phyloP scores from a whole-genome alignment of 495 filamentous ascomycete species.

The Xylaria castorea region DNA sequence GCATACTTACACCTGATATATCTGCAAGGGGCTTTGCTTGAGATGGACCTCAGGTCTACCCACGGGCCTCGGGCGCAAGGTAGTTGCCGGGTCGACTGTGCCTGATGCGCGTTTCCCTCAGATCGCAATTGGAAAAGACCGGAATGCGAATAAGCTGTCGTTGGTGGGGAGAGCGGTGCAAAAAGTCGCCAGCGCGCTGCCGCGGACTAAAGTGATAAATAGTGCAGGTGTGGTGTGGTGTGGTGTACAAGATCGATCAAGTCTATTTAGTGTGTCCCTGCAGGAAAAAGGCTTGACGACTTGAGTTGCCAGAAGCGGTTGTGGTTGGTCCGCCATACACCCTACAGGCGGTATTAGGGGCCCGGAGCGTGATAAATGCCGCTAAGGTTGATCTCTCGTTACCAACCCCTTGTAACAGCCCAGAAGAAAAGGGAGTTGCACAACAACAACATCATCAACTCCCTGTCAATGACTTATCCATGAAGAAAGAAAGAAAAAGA shows the following conservation, averaged over 20 bases:
- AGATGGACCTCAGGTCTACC: constrained; percentile 20
- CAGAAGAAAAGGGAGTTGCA: neutral
- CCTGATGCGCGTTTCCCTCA: neutral
- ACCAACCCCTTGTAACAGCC: constrained; percentile 2
- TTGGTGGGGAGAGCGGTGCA: constrained; percentile 9
- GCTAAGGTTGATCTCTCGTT: constrained; percentile 13
- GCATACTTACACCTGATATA: constrained; percentile 26
- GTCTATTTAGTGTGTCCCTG: neutral
- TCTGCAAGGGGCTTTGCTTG: constrained; percentile 15
- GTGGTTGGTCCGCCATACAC: constrained; percentile 23
- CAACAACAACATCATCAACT: neutral
- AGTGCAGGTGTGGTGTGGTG: constrained; percentile 14
- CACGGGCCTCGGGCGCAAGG: constrained; percentile 17
- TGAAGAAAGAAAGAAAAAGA: neutral
- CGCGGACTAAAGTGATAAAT: neutral
- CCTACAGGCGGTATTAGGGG: constrained; percentile 4
- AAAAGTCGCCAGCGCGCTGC: constrained; percentile 15
- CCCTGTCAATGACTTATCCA: neutral
- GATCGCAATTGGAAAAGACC: neutral
- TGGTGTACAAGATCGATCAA: constrained; percentile 7
- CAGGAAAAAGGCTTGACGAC: constrained; percentile 15
- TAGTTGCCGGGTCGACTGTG: constrained; percentile 10
- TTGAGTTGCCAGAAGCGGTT: constrained; percentile 5
- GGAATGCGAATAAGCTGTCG: neutral
- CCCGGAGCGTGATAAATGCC: constrained; percentile 12